phyloP scores from a whole-genome alignment of 2,329 filamentous ascomycete species.

The Nemania sp. region DNA sequence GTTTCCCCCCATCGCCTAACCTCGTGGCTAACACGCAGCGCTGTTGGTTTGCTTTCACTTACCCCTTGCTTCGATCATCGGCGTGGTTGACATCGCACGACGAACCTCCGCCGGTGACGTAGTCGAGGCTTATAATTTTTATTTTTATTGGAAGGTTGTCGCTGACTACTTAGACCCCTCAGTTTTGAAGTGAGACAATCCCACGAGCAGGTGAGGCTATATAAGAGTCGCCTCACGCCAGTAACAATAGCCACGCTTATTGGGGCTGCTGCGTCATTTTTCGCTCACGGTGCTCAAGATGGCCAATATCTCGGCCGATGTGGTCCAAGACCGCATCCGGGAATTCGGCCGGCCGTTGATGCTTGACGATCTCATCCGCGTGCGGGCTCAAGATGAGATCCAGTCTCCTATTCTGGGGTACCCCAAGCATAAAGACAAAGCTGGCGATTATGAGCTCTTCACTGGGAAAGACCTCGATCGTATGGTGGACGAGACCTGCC shows the following conservation, averaged over 20 bases:
- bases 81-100: too few relatives aligned
- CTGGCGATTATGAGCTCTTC: constrained; percentile 45
- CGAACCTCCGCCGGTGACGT: too few relatives aligned
- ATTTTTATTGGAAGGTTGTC: too few relatives aligned
- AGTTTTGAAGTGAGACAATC: not conserved
- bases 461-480: constrained; percentile 45
- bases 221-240: not conserved
- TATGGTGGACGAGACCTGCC: constrained; percentile 45
- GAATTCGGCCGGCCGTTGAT: constrained; percentile 45
- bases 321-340: constrained; percentile 35
- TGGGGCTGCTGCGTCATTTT: not conserved
- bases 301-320: constrained; percentile 35
- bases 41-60: too few relatives aligned
- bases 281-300: constrained; percentile 24
- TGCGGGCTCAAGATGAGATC: constrained; percentile 43
- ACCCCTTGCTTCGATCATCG: too few relatives aligned
- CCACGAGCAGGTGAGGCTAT: not conserved
- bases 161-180: too few relatives aligned
- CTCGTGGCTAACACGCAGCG: too few relatives aligned
- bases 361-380: constrained; percentile 47
- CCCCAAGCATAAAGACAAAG: constrained; percentile 39
- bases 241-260: not conserved
- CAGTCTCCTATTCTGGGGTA: constrained; percentile 48
- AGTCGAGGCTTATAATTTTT: too few relatives aligned
- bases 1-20: too few relatives aligned